Evolutionary conservation across 2,329 filamentous ascomycete species (phyloP).

Genomic region (Microdochium paspali): DNA sequence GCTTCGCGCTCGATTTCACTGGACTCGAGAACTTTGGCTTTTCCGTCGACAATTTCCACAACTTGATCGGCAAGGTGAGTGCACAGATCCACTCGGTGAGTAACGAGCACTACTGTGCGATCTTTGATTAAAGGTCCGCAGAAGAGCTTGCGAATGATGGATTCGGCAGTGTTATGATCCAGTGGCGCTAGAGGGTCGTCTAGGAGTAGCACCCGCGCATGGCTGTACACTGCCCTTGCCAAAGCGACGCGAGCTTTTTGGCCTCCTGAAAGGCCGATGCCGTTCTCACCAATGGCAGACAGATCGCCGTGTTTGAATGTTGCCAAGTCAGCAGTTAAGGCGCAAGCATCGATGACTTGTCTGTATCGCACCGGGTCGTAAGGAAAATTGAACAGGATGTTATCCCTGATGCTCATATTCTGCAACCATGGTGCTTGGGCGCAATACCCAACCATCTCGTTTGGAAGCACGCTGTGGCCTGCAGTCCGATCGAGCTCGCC

Average conservation of each 20-base stretch:
- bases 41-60: conserved; percentile 57
- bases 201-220: conserved; percentile 45
- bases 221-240: conserved; percentile 53
- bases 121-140: conserved; percentile 48
- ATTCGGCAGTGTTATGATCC: conserved; percentile 52
- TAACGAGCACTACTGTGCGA: conserved; percentile 70
- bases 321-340: conserved; percentile 44
- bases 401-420: conserved; percentile 55
- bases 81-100: conserved; percentile 71
- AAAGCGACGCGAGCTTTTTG: conserved; percentile 54
- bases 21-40: conserved; percentile 37
- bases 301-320: conserved; percentile 48
- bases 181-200: conserved; percentile 56
- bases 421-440: conserved; percentile 57
- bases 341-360: conserved; percentile 51
- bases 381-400: conserved; percentile 51
- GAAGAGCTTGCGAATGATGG: conserved; percentile 52
- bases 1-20: conserved; percentile 32
- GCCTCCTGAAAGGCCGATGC: conserved; percentile 53
- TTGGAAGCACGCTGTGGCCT: conserved; percentile 34
- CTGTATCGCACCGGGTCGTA: conserved; percentile 48
- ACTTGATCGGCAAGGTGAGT: conserved; percentile 64
- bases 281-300: conserved; percentile 52
- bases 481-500: conserved; percentile 59
- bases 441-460: conserved; percentile 43